Evolutionary conservation across 352 stramenopile species (phyloP).

Genomic region (Phytophthora palmivora): DNA sequence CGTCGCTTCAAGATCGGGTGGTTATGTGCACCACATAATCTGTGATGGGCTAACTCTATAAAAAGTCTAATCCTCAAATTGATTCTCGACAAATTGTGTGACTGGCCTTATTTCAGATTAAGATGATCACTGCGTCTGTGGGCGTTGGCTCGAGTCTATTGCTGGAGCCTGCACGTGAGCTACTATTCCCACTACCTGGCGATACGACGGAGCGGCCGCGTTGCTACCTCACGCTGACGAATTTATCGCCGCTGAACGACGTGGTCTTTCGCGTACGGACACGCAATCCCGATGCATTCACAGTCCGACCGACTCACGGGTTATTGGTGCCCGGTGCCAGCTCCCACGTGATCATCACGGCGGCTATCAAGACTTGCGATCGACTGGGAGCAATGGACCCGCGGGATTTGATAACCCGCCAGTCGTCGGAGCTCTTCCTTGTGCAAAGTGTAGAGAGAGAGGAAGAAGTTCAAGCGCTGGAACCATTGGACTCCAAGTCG

Average conservation of each 20-base stretch:
- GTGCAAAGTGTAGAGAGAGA: constrained; percentile 64
- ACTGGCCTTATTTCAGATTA: constrained; percentile 4
- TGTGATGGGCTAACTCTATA: not conserved
- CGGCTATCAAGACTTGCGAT: constrained; percentile 39
- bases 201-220: constrained; percentile 16
- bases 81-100: not conserved
- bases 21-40: not conserved
- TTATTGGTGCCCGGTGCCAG: constrained; percentile 51
- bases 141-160: constrained; percentile 76
- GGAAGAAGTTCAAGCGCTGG: constrained; percentile 51
- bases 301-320: constrained; percentile 72
- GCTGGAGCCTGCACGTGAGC: constrained; percentile 67
- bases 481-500: constrained; percentile 44
- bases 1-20: constrained; percentile 21
- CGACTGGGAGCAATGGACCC: constrained; percentile 45
- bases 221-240: constrained; percentile 60
- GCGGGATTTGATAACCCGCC: constrained; percentile 39
- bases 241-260: constrained; percentile 65
- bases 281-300: constrained; percentile 79
- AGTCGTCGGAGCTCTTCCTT: constrained; percentile 57
- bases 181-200: constrained; percentile 49
- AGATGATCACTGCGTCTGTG: constrained; percentile 79
- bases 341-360: constrained; percentile 47
- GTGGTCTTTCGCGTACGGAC: constrained; percentile 82
- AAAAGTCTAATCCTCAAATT: not conserved